A percentile compares a stretch with the other conserved stretches of the same genome.
phyloP scores from a whole-genome alignment of 257 asterid species.

The Knoxia roxburghii region DNA sequence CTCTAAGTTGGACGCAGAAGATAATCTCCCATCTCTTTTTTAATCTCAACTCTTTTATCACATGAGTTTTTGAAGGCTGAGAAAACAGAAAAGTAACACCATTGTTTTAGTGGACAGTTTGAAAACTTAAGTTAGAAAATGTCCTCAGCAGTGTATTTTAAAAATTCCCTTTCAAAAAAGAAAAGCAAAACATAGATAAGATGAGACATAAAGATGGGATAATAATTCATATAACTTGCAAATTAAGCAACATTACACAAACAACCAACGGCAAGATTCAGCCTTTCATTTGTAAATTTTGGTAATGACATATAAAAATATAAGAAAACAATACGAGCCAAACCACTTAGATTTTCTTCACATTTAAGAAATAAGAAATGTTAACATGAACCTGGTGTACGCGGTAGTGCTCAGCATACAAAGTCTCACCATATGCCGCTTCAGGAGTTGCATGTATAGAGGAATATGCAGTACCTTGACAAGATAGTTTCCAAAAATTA shows the following conservation, averaged over 20 bases:
- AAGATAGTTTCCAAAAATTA: slow-evolving; percentile 8
- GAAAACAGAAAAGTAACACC: too few species aligned
- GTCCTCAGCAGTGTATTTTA: too few species aligned
- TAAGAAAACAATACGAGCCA: slow-evolving; percentile 8
- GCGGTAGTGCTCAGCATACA: slow-evolving; percentile 29
- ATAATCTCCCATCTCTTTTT: too few species aligned
- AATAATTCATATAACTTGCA: background rate
- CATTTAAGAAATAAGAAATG: background rate
- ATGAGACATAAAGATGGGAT: too few species aligned
- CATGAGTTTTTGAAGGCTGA: too few species aligned
- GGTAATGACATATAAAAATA: background rate
- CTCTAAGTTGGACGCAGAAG: background rate
- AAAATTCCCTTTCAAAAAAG: too few species aligned
- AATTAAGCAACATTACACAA: too few species aligned
- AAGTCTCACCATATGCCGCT: slow-evolving; percentile 39
- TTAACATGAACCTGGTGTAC: slow-evolving; percentile 44
- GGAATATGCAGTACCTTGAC: slow-evolving; percentile 43
- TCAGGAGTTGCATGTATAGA: slow-evolving; percentile 31
- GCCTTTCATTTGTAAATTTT: background rate
- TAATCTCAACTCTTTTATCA: too few species aligned
- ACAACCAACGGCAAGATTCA: background rate
- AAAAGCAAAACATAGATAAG: too few species aligned
- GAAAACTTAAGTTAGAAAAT: too few species aligned
- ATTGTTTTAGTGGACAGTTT: too few species aligned
- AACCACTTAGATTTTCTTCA: background rate